Percentiles rank a stretch among this genome's conserved stretches.
Conservation (phyloP, 306 rosid genomes). For the Canavalia ensiformis region DNA sequence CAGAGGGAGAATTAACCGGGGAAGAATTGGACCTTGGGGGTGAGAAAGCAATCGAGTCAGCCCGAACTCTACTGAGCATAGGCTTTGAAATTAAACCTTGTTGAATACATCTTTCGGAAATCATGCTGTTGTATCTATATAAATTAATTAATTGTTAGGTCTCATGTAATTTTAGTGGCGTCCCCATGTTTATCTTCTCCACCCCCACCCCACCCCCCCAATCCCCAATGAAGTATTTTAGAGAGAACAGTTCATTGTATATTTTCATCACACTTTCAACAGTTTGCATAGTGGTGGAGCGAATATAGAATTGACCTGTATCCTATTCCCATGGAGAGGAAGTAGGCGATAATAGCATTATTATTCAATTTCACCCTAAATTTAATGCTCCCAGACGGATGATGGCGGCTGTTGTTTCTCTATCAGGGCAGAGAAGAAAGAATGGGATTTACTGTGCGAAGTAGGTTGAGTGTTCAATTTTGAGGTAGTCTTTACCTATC, state of each 20-base stretch:
- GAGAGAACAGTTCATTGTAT: constrained; percentile 59
- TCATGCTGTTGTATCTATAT: constrained; percentile 51
- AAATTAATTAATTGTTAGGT: constrained; percentile 57
- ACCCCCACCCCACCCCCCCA: too few relatives aligned
- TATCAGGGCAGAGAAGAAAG: too few relatives aligned
- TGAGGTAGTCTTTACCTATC: too few relatives aligned
- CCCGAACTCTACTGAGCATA: constrained; percentile 86
- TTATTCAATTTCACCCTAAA: background rate
- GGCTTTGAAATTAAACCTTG: constrained; percentile 93
- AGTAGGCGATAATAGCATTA: constrained; percentile 1
- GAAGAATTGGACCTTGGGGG: constrained; percentile 87
- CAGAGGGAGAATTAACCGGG: constrained; percentile 80
- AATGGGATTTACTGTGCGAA: too few relatives aligned
- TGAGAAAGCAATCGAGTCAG: constrained; percentile 91
- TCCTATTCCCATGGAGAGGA: background rate
- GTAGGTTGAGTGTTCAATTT: too few relatives aligned
- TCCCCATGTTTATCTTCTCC: background rate
- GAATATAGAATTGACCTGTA: constrained; percentile 42
- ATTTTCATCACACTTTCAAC: constrained; percentile 48
- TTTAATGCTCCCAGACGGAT: background rate
- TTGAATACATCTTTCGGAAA: constrained; percentile 52
- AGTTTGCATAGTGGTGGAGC: constrained; percentile 44
- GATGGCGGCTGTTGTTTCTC: too few relatives aligned
- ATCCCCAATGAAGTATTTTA: constrained; percentile 45
- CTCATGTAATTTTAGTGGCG: constrained; percentile 39